Conservation (phyloP, 306 rosid species). For the Herpetospermum pedunculosum region DNA sequence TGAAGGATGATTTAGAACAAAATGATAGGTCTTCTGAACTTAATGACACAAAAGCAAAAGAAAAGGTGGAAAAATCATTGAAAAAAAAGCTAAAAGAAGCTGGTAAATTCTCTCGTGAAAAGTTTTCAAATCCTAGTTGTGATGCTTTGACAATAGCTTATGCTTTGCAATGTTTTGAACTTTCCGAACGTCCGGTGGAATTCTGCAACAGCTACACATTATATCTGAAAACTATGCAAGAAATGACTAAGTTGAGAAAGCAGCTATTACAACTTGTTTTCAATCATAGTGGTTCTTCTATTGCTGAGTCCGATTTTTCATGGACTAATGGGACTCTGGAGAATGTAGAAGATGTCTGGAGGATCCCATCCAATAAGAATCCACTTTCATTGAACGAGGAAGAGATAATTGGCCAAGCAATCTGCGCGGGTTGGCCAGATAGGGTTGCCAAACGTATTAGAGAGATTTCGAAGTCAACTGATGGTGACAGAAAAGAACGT, state of each 20-base stretch:
- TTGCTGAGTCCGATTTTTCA: constrained; percentile 39
- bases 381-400: constrained; percentile 66
- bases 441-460: constrained; percentile 73
- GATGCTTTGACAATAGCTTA: constrained; percentile 66
- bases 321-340: constrained; percentile 57
- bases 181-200: constrained; percentile 27
- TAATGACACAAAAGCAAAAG: constrained; percentile 18
- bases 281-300: constrained; percentile 28
- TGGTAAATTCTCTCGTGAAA: constrained; percentile 46
- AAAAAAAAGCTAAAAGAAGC: constrained; percentile 60
- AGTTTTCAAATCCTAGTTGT: constrained; percentile 53
- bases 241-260: constrained; percentile 80
- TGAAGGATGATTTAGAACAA: constrained; percentile 22
- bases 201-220: constrained; percentile 61
- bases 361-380: constrained; percentile 32
- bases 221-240: constrained; percentile 86
- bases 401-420: constrained; percentile 65
- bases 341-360: constrained; percentile 58
- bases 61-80: constrained; percentile 36
- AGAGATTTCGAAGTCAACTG: constrained; percentile 29
- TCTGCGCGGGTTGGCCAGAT: constrained; percentile 99
- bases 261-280: constrained; percentile 66
- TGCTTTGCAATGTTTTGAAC: constrained; percentile 76
- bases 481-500: constrained; percentile 29
- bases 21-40: constrained; percentile 18